Percentiles rank a stretch among this genome's conserved stretches.
phyloP scores from a whole-genome alignment of 352 stramenopile species.

The Phytopythium chamaehyphon region DNA sequence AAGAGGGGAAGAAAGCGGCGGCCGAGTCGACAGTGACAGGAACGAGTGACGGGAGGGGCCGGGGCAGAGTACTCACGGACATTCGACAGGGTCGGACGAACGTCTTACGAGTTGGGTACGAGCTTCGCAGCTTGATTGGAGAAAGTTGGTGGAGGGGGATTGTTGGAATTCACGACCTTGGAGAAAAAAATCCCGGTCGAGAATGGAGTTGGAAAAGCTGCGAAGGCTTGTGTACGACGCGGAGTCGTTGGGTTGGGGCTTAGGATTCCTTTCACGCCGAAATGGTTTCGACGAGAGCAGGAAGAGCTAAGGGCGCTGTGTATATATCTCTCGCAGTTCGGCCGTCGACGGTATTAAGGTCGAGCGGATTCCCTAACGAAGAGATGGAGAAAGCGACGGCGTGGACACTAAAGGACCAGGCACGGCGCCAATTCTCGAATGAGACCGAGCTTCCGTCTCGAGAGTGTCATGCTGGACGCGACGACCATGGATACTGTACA shows the following conservation, averaged over 20 bases:
- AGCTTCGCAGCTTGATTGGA: background rate
- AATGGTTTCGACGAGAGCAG: background rate
- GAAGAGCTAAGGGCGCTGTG: conserved; percentile 35
- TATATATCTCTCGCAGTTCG: conserved; percentile 36
- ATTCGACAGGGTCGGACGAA: conserved; percentile 17
- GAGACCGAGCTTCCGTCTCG: background rate
- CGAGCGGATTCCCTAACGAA: conserved; percentile 27
- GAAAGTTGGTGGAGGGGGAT: background rate
- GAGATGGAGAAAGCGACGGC: conserved; percentile 20
- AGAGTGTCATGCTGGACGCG: too few relatives aligned
- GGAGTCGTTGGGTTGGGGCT: conserved; percentile 33
- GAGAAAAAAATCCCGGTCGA: conserved; percentile 22
- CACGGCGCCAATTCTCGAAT: conserved; percentile 6
- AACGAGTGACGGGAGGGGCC: conserved; percentile 28
- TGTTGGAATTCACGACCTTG: background rate
- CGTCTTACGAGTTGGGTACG: conserved; percentile 18
- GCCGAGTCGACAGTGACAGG: conserved; percentile 12
- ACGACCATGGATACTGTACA: background rate
- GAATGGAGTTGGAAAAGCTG: conserved; percentile 16
- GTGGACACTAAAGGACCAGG: background rate
- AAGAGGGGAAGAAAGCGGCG: conserved; percentile 10
- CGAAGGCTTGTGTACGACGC: conserved; percentile 27
- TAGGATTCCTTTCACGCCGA: conserved; percentile 27
- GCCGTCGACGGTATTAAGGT: too few relatives aligned
- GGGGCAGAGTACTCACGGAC: conserved; percentile 27